Conservation (phyloP, 768 basidiomycete genomes). For the Russula olivacea region DNA sequence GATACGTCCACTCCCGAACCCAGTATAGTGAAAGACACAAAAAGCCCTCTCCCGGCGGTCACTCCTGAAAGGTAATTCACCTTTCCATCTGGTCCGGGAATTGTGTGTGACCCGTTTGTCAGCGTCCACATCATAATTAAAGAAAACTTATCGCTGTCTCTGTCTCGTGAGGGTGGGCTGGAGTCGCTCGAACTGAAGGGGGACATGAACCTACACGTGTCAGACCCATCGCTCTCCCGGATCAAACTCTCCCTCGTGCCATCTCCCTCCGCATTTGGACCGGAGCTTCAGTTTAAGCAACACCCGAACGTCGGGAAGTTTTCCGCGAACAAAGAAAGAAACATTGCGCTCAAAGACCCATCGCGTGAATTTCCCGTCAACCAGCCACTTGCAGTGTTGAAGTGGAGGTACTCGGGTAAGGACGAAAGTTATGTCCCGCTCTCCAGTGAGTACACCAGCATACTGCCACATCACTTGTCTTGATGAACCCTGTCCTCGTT, state of each 20-base stretch:
- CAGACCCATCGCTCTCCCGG: conserved; percentile 67
- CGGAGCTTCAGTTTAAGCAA: conserved; percentile 89
- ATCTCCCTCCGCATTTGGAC: conserved; percentile 51
- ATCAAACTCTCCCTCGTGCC: conserved; percentile 62
- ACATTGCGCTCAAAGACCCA: conserved; percentile 80
- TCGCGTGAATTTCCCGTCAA: conserved; percentile 81
- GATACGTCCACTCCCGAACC: conserved; percentile 43
- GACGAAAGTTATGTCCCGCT: conserved; percentile 91
- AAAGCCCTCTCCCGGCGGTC: conserved; percentile 69
- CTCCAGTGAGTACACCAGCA: conserved; percentile 57
- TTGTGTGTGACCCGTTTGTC: conserved; percentile 6
- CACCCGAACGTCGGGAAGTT: conserved; percentile 94
- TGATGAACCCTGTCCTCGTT: not conserved
- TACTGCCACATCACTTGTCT: not conserved
- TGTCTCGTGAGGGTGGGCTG: conserved; percentile 88
- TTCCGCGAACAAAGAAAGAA: conserved; percentile 53
- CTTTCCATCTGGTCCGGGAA: not conserved
- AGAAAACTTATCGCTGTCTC: conserved; percentile 72
- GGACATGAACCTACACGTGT: conserved; percentile 86
- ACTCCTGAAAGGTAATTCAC: conserved; percentile 59
- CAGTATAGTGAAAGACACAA: conserved; percentile 41
- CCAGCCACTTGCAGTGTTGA: conserved; percentile 79
- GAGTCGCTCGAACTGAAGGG: conserved; percentile 89
- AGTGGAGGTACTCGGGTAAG: conserved; percentile 86
- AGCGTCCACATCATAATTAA: conserved; percentile 86